Conservation (phyloP, 495 filamentous ascomycete species). For the Penicillium subrubescens region DNA sequence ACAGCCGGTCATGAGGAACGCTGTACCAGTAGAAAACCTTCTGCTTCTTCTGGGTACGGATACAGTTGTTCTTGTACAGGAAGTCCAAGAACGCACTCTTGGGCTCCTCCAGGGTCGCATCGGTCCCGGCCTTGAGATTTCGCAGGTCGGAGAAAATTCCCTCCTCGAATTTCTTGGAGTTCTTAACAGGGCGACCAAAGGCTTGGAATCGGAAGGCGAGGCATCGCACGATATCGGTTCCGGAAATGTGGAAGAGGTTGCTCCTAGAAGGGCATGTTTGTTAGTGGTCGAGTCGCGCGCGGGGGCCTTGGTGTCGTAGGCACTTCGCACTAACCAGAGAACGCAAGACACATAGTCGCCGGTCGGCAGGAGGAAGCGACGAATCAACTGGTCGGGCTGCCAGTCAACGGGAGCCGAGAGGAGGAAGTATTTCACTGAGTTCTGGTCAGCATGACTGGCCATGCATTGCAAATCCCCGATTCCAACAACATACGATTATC, state of each 20-base stretch:
- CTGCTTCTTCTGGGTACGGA: constrained; percentile 99
- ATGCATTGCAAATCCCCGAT: neutral
- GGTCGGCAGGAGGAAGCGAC: constrained; percentile 91
- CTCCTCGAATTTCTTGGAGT: constrained; percentile 99
- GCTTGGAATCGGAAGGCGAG: constrained; percentile 98
- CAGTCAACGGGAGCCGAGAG: constrained; percentile 98
- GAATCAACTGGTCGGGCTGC: constrained; percentile 94
- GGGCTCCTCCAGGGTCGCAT: constrained; percentile 98
- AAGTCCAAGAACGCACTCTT: constrained; percentile 99
- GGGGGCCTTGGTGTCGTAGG: neutral
- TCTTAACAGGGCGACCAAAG: constrained; percentile 97
- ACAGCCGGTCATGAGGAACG: constrained; percentile 95
- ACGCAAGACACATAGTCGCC: constrained; percentile 99
- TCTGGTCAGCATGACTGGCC: constrained; percentile 18
- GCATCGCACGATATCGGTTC: constrained; percentile 97
- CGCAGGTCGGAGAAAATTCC: constrained; percentile 98
- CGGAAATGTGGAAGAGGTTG: constrained; percentile 98
- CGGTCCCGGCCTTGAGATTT: constrained; percentile 96
- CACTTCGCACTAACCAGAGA: constrained; percentile 67
- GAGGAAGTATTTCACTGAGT: constrained; percentile 96
- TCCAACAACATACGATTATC: constrained; percentile 81
- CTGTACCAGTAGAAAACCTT: constrained; percentile 99
- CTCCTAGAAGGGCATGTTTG: constrained; percentile 58
- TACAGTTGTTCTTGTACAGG: constrained; percentile 99
- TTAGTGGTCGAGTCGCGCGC: neutral